Percentiles rank a stretch among this genome's conserved stretches.
phyloP scores from a whole-genome alignment of 1,284 basidiomycete species.

The Thelephora terrestris region DNA sequence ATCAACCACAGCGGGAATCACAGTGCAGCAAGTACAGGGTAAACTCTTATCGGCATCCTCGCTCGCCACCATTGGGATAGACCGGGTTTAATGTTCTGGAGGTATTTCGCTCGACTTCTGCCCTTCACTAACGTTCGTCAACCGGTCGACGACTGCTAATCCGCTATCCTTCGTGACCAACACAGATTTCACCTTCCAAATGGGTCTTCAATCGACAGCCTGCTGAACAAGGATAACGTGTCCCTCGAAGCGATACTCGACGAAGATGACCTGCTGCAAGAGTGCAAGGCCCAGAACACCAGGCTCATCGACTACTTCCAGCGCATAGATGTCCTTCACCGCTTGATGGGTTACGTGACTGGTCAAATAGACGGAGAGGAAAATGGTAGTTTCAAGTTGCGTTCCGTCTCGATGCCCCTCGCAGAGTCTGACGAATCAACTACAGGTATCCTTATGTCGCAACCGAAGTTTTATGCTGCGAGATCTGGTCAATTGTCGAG shows the following conservation, averaged over 20 bases:
- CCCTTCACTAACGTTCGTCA: neutral
- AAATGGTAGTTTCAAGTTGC: conserved; percentile 68
- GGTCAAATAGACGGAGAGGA: conserved; percentile 77
- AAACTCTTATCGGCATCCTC: neutral
- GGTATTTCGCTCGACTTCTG: conserved; percentile 18
- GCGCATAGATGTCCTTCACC: conserved; percentile 70
- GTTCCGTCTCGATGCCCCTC: neutral
- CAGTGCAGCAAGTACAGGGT: neutral
- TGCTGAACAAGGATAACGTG: conserved; percentile 78
- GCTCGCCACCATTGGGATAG: neutral
- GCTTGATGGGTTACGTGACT: conserved; percentile 75
- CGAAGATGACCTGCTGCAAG: conserved; percentile 89
- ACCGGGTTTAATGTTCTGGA: conserved; percentile 30
- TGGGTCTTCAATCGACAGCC: conserved; percentile 71
- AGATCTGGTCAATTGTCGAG: conserved; percentile 91
- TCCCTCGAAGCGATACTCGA: conserved; percentile 86
- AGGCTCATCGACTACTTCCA: conserved; percentile 81
- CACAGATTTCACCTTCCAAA: conserved; percentile 78
- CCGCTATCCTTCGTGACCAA: neutral
- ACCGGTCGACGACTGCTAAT: conserved; percentile 4
- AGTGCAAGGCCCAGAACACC: conserved; percentile 93
- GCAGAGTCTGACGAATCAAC: conserved; percentile 2
- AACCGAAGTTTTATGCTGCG: conserved; percentile 93
- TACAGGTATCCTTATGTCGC: conserved; percentile 87
- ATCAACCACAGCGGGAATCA: too few relatives aligned